phyloP scores from a whole-genome alignment of 2,329 filamentous ascomycete species.

The Clonostachys byssicola region DNA sequence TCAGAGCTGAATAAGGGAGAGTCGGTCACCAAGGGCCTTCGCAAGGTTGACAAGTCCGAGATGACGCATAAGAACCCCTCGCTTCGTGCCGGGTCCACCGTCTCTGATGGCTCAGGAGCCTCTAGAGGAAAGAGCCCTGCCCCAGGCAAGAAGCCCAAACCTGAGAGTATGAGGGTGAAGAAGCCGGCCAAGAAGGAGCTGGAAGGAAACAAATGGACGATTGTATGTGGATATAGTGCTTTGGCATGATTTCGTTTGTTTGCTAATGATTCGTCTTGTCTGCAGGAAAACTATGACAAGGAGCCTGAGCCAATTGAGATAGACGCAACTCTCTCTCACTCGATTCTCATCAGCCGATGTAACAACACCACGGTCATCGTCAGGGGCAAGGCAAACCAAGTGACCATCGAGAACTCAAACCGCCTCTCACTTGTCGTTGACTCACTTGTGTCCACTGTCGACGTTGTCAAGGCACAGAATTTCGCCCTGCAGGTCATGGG shows the following conservation, averaged over 20 bases:
- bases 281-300: constrained; percentile 85
- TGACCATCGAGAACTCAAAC: constrained; percentile 87
- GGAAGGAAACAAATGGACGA: constrained; percentile 88
- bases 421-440: constrained; percentile 85
- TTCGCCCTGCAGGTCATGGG: constrained; percentile 93
- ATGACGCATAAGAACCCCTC: constrained; percentile 99
- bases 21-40: constrained; percentile 80
- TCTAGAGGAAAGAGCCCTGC: constrained; percentile 76
- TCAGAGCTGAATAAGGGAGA: constrained; percentile 86
- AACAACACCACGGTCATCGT: constrained; percentile 87
- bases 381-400: constrained; percentile 92
- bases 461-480: constrained; percentile 92
- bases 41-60: constrained; percentile 90
- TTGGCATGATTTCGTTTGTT: no score
- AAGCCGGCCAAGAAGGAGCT: constrained; percentile 77
- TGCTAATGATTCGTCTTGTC: neutral
- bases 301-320: constrained; percentile 71
- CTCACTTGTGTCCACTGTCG: constrained; percentile 82
- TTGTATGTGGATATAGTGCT: constrained; percentile 46
- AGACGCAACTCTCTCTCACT: constrained; percentile 77
- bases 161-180: constrained; percentile 78
- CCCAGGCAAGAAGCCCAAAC: constrained; percentile 83
- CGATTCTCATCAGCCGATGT: constrained; percentile 87
- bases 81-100: constrained; percentile 68
- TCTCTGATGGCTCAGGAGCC: constrained; percentile 52